Conservation (phyloP, 176 grass and related monocot species). For the Avena eriantha region DNA sequence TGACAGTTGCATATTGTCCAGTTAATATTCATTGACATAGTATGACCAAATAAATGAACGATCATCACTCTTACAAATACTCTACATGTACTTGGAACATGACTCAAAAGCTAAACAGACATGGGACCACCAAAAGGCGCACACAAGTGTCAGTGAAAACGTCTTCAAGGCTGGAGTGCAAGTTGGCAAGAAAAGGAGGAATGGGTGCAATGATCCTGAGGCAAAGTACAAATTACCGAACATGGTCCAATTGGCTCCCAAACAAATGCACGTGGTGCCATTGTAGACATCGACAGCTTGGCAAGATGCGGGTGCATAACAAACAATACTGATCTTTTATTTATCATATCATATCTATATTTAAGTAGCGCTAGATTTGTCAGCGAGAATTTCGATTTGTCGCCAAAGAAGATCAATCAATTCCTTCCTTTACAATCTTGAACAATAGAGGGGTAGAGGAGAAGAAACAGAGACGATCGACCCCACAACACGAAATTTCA, state of each 20-base stretch:
- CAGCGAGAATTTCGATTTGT: too few species aligned
- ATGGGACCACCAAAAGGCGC: background rate
- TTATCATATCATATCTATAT: background rate
- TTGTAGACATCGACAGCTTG: background rate
- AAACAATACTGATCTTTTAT: background rate
- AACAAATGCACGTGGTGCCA: background rate
- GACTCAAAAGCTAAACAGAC: background rate
- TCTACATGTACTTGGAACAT: background rate
- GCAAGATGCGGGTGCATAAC: background rate
- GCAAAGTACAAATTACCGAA: background rate
- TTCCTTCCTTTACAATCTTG: too few species aligned
- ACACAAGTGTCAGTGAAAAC: background rate
- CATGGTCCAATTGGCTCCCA: background rate
- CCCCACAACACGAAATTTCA: too few species aligned
- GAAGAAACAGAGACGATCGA: too few species aligned
- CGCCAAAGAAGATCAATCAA: too few species aligned
- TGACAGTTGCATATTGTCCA: background rate
- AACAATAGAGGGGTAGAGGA: too few species aligned
- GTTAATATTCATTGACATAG: background rate
- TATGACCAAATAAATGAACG: background rate
- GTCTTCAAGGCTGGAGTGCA: background rate
- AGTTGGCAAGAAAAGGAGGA: background rate
- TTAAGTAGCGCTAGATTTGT: background rate
- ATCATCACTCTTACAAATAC: background rate
- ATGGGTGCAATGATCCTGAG: background rate